These are phyloP conservation scores for Saccharomycopsis selenospora DNA, from an alignment of 805 yeast species.

Conservation along the genomic window DNA sequence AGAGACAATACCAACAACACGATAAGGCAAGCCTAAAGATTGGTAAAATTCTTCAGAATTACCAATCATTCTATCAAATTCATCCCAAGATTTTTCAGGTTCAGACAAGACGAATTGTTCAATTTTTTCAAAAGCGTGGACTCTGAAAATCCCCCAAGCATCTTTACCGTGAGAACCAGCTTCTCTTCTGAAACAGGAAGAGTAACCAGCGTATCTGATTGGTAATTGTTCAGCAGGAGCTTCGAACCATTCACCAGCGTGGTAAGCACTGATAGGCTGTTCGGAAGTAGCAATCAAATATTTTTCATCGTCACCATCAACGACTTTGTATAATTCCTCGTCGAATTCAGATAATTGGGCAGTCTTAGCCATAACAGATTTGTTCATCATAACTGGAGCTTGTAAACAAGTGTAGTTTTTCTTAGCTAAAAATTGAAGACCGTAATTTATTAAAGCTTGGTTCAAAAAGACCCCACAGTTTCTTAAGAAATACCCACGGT, in stretches of 20 bases:
- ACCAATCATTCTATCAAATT: slow-evolving; percentile 92
- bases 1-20: slow-evolving; percentile 96
- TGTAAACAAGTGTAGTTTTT: slow-evolving; percentile 85
- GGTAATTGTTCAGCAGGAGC: slow-evolving; percentile 96
- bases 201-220: slow-evolving; percentile 93
- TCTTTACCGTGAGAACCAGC: slow-evolving; percentile 99
- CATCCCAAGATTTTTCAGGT: slow-evolving; percentile 97
- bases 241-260: slow-evolving; percentile 97
- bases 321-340: slow-evolving; percentile 94
- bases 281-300: slow-evolving; percentile 97
- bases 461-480: slow-evolving; percentile 94
- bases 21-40: slow-evolving; percentile 86
- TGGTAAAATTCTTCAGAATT: slow-evolving; percentile 89
- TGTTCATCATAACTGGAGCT: slow-evolving; percentile 99
- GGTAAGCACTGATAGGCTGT: slow-evolving; percentile 98
- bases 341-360: slow-evolving; percentile 97
- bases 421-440: slow-evolving; percentile 72
- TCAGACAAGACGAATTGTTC: slow-evolving; percentile 95
- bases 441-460: slow-evolving; percentile 97
- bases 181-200: slow-evolving; percentile 98
- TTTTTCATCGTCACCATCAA: slow-evolving; percentile 96
- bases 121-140: slow-evolving; percentile 95
- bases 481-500: slow-evolving; percentile 95
- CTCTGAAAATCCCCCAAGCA: slow-evolving; percentile 99
- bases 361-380: slow-evolving; percentile 98